phyloP scores from a whole-genome alignment of 768 basidiomycete species.

The Termitomyces eurrhizus region DNA sequence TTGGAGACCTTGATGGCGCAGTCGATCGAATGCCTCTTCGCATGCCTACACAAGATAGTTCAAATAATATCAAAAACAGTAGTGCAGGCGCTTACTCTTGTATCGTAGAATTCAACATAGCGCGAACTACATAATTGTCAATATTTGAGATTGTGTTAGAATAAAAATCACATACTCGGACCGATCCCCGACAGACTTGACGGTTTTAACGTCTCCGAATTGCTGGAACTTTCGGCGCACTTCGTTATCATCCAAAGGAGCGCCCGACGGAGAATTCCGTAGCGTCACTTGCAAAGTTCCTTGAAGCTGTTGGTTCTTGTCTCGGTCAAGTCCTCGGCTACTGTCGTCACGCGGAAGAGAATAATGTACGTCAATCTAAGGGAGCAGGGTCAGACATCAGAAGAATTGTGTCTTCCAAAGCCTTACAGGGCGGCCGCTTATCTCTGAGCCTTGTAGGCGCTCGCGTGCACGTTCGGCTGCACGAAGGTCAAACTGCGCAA shows the following conservation, averaged over 20 bases:
- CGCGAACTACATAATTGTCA: constrained; percentile 56
- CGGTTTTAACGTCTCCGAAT: constrained; percentile 86
- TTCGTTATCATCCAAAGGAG: constrained; percentile 79
- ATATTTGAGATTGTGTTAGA: background rate
- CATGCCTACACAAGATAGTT: constrained; percentile 47
- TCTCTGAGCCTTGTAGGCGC: constrained; percentile 82
- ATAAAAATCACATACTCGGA: constrained; percentile 41
- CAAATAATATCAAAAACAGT: background rate
- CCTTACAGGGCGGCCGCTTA: constrained; percentile 84
- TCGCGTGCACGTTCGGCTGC: constrained; percentile 92
- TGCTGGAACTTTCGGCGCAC: constrained; percentile 82
- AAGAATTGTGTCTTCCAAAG: background rate
- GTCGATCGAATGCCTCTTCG: constrained; percentile 72
- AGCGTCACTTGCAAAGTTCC: constrained; percentile 82
- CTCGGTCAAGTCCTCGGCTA: constrained; percentile 56
- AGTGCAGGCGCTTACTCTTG: constrained; percentile 48
- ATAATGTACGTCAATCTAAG: constrained; percentile 98
- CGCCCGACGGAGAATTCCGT: constrained; percentile 62
- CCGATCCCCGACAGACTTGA: constrained; percentile 63
- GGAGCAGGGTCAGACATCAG: background rate
- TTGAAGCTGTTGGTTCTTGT: constrained; percentile 88
- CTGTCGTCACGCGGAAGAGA: constrained; percentile 90
- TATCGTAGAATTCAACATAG: constrained; percentile 94
- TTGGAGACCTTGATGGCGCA: constrained; percentile 74
- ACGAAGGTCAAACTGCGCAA: constrained; percentile 78